Evolutionary conservation across 768 basidiomycete species (phyloP).

Genomic region (Lanmaoa rubissima): DNA sequence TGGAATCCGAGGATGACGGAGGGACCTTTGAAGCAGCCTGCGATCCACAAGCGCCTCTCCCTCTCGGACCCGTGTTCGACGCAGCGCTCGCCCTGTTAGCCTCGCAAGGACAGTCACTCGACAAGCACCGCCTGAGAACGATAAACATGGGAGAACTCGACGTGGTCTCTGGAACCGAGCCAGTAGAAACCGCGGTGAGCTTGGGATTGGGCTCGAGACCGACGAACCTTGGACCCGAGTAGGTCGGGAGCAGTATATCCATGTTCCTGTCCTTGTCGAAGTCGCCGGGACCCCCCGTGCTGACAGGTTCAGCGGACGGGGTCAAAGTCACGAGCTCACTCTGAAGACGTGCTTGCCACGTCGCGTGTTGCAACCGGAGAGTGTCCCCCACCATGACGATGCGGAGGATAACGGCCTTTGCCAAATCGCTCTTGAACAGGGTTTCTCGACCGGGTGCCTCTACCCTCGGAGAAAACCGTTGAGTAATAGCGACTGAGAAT

Average conservation of each 20-base stretch:
- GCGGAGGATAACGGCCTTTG: slow-evolving; percentile 8
- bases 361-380: slow-evolving; percentile 13
- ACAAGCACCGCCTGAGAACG: slow-evolving; percentile 11
- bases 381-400: slow-evolving; percentile 10
- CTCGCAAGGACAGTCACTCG: slow-evolving; percentile 15
- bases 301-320: not conserved
- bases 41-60: not conserved
- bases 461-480: not conserved
- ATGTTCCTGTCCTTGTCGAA: not conserved
- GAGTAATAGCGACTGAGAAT: not conserved
- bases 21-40: not conserved
- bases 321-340: not conserved
- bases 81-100: not conserved
- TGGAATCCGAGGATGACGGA: not conserved
- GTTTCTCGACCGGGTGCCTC: not conserved
- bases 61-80: not conserved
- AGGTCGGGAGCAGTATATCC: not conserved
- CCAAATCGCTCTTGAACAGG: slow-evolving; percentile 3
- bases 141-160: slow-evolving; percentile 4
- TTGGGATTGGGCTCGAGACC: not conserved
- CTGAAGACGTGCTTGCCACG: slow-evolving; percentile 15
- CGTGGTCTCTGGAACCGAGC: not conserved
- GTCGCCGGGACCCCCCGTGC: not conserved
- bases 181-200: not conserved
- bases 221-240: not conserved